These are phyloP conservation scores for Colletotrichum sp. DNA, from an alignment of 2,329 filamentous ascomycete genomes.

Conservation along the genomic window DNA sequence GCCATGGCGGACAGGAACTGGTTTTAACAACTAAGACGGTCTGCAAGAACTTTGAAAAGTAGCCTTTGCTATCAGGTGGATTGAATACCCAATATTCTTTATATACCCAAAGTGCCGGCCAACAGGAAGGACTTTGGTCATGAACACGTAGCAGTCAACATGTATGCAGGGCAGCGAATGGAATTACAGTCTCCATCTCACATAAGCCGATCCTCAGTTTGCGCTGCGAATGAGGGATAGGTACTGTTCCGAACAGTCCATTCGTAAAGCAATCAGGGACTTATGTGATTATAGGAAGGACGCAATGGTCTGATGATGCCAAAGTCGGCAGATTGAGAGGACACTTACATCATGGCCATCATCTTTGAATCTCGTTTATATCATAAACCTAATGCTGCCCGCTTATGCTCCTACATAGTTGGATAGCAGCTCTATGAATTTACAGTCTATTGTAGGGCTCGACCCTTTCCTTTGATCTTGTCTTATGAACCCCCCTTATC, in stretches of 20 bases:
- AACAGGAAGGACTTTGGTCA: background rate
- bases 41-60: background rate
- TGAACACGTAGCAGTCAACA: background rate
- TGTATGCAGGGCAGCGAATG: background rate
- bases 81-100: background rate
- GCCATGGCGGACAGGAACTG: background rate
- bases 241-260: background rate
- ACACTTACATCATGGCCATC: background rate
- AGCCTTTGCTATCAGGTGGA: background rate
- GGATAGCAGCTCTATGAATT: background rate
- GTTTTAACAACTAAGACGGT: background rate
- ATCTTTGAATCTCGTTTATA: background rate
- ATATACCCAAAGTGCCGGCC: background rate
- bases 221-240: background rate
- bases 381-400: background rate
- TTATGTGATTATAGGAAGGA: background rate
- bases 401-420: fast-evolving
- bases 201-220: background rate
- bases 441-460: background rate
- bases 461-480: background rate
- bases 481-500: background rate
- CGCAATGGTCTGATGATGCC: background rate
- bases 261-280: background rate
- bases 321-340: background rate
- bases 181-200: background rate